These are phyloP conservation scores for Magnolia sinica DNA, from an alignment of 164 flowering plant species.

Conservation along the genomic window DNA sequence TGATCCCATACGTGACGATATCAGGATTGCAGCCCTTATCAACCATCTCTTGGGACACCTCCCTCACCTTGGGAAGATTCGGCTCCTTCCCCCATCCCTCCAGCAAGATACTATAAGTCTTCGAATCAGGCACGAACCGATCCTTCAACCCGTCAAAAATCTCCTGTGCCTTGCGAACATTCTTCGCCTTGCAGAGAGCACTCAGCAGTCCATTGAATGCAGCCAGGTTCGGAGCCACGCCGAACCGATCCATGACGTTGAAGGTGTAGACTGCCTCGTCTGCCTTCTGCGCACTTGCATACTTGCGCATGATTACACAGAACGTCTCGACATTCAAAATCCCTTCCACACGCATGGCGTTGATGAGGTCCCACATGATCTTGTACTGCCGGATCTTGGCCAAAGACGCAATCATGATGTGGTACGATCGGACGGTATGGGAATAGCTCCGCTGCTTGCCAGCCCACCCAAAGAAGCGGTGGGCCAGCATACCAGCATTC, in stretches of 20 bases:
- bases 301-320: conserved; percentile 77
- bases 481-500: conserved; percentile 90
- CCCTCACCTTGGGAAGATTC: conserved; percentile 78
- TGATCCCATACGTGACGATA: conserved; percentile 82
- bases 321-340: conserved; percentile 78
- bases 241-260: conserved; percentile 78
- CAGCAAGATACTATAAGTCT: conserved; percentile 74
- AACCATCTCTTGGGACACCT: conserved; percentile 65
- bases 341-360: conserved; percentile 51
- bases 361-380: conserved; percentile 88
- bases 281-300: conserved; percentile 72
- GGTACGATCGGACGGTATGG: conserved; percentile 71
- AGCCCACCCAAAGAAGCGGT: conserved; percentile 82
- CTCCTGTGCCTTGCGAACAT: conserved; percentile 89
- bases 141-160: conserved; percentile 68
- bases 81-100: conserved; percentile 91
- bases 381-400: conserved; percentile 85
- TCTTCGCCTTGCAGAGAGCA: conserved; percentile 81
- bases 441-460: conserved; percentile 58
- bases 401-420: conserved; percentile 69
- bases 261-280: conserved; percentile 81
- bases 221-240: conserved; percentile 51
- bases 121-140: conserved; percentile 62
- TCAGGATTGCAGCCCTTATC: conserved; percentile 66
- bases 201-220: conserved; percentile 80